Evolutionary conservation across 805 yeast genomes (phyloP), one percentile per base, ranked within the genome.

Genomic region (Starmera caribaea): DNA sequence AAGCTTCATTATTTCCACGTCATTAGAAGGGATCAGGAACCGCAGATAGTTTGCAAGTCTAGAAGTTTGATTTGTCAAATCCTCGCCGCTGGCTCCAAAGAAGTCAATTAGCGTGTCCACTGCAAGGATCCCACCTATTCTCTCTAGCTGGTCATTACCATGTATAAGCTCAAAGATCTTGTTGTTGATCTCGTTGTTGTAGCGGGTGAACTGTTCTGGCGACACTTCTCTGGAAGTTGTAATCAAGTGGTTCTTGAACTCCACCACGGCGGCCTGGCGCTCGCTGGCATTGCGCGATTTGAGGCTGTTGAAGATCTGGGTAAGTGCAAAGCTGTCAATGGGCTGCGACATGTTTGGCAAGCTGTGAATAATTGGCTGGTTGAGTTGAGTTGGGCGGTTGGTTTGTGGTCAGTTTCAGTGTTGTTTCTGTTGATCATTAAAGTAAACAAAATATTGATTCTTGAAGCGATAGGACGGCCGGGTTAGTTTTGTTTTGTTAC

Each of bases 111-210:
- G 70, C 2, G 92, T 79, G 58, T 86, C 92, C 41, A 90, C 82
- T 11, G 97, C 97, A 16, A 87, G 74, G 28, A 90, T 81, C 34
- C 96, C 97, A 15, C 97, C 97, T 30, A 89, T 68, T 45, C 85
- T 79, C 46, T 83, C 88, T 26, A 70, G 59, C 7, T 79, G 62
- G 47, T 83, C 90, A 8, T 78, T 69, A 5, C 89, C 78, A 50
- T 86, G 87, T 37, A 87, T 76, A 38, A 88, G 68, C 54, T 85
- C 96, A 57, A 87, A 88, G 15, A 92, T 84, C 45, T 82, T 78
- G 52, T 85, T 83, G 64, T 90, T 88, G 45, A 90, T 81, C 42
- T 81, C 89, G 55, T 83, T 86, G 58, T 82, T 85, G 59, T 83
- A 85, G 30, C 88, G 63, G 45, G 84, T 76, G 49, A 86, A 76